Evolutionary conservation across 1,284 basidiomycete species (phyloP), one percentile per base, ranked within the genome.

Genomic region (Ceratobasidium sp.): DNA sequence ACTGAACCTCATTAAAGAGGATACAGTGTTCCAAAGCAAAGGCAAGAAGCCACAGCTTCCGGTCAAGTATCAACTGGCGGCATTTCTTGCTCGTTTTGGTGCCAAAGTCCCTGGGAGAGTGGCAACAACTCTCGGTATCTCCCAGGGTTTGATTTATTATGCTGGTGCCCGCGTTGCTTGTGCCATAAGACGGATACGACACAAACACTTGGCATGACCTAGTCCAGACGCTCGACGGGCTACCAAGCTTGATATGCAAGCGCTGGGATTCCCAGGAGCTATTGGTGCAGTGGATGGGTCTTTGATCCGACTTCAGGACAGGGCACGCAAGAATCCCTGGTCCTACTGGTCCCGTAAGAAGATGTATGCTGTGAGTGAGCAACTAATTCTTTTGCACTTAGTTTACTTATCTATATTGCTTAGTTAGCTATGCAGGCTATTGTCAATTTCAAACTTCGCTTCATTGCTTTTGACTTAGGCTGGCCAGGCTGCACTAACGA

Each of bases 61-160:
- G 23, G 58, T 79, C 0, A 69, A 68, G 20, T 81, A 79, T 58
- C 80, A 80, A 37, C 66, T 81, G 1, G 78, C 79, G 0, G 42
- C 78, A 20, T 80, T 79, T 51, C 64, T 80, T 15, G 17, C 45
- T 20, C 68, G 66, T 0, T 58, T 54, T 53, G 79, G 80, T 15
- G 65, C 65, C 10, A 67, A 76, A 26, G 51, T 53, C 49, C 73
- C 54, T 2, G 20, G 76, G 2, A 78, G 77, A 37, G 47, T 77
- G 7, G 69, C 75, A 1, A 67, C 49, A 26, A 42, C 74, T 5
- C 49, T 77, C 0, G 54, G 37, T 2, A 76, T 80, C 15, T 51
- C 79, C 20, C 80, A 80, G 45, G 80, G 80, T 1, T 63, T 69
- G 2, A 65, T 78, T 4, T 80, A 78, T 45, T 10, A 65, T 7